Evolutionary conservation across 192 early-diverging fungal genomes (phyloP), one percentile per base, ranked within the genome.

Genomic region (Coemansia sp.): DNA sequence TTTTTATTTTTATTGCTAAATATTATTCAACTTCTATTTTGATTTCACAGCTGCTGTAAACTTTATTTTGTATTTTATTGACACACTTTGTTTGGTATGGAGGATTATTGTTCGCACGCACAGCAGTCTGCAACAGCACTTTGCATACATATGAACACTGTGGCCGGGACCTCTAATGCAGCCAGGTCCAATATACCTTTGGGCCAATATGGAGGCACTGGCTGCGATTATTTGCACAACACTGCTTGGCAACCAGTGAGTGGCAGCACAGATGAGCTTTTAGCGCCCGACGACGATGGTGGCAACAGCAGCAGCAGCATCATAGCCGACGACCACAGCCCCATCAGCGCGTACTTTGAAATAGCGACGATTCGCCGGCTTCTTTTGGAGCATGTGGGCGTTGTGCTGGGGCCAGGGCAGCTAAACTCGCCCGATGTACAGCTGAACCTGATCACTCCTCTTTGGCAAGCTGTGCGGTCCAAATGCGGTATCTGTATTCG

Each of bases 371-470:
- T 80, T 14, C 69, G 72, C n/a, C 34, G 62, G 14, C 60, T 80
- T 20, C 72, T 80, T 32, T 38, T 75, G 18, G 72, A 80, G 66
- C 64, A 68, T 16, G 77, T 80, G 2, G 59, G 63, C 18, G 72
- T 80, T 48, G 72, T 71, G 51, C 68, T 80, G 20, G 67, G 67
- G 11, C 59, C 69, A 4, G 62, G 65, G 14, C 77, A 80, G 56
- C 54, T 75, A 30, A 60, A 80, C 69, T 64, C 77, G 6, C 77
- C 77, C 5, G 77, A 80, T 20, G 72, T 71, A 18, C 72, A 80
- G 48, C 61, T 80, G 51, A 80, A 80, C 62, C 64, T 80, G 6
- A 55, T 75, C 4, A n/a, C 68, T 32, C 77, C 77, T 7, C 55
- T 80, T 34, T 75, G 72, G 77, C 71, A 68, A 49, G 63, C 71